Percentiles rank a stretch among this genome's conserved stretches.
phyloP scores from a whole-genome alignment of 148 eudicot genomes.

The Suaeda aralocaspica region DNA sequence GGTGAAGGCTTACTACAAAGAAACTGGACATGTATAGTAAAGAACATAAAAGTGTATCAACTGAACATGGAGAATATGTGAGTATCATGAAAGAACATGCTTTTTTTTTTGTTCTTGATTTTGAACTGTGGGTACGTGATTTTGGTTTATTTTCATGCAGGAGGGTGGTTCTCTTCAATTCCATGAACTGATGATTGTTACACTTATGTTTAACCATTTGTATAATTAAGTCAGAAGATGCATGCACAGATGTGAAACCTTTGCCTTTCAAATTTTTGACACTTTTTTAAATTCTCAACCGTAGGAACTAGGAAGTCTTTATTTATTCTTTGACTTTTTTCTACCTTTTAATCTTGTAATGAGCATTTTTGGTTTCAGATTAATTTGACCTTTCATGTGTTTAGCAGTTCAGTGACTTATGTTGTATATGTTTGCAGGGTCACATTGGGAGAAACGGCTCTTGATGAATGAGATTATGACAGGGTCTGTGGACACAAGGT shows the following conservation, averaged over 20 bases:
- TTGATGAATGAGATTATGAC: conserved; percentile 99
- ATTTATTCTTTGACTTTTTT: neutral
- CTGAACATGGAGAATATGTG: neutral
- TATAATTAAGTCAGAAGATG: neutral
- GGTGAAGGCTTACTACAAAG: neutral
- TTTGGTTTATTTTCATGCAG: neutral
- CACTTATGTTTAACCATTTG: neutral
- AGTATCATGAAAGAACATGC: neutral
- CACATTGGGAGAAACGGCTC: conserved; percentile 99
- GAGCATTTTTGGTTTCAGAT: neutral
- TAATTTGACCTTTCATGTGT: neutral
- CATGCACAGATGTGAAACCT: neutral
- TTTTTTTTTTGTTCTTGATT: no score
- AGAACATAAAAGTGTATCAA: neutral
- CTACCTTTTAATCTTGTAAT: neutral
- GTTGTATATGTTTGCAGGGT: conserved; percentile 48
- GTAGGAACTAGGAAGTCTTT: neutral
- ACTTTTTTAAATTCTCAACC: neutral
- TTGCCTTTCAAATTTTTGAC: neutral
- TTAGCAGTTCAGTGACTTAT: conserved; percentile 20
- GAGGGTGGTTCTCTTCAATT: neutral
- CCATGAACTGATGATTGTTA: neutral
- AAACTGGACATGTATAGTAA: neutral
- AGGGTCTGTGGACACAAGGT: conserved; percentile 93
- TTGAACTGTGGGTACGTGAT: no score